These are phyloP conservation scores for Citrus inodora DNA, from an alignment of 345 rosid genomes.

Conservation along the genomic window DNA sequence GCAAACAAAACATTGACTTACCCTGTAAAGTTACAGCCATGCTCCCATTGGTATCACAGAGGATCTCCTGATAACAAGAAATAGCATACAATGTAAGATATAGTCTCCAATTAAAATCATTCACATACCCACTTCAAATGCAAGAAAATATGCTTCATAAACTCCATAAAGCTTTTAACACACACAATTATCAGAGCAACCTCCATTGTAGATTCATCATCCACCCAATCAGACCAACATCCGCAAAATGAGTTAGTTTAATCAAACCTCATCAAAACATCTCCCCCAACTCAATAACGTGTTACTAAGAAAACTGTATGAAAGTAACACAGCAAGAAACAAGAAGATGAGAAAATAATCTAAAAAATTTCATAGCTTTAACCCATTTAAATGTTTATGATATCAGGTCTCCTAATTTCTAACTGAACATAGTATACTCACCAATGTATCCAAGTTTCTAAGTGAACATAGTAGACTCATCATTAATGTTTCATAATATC, in stretches of 20 bases:
- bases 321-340: background rate
- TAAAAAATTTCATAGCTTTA: too few species aligned
- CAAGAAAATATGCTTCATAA: background rate
- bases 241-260: background rate
- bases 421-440: too few species aligned
- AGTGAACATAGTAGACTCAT: background rate
- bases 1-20: constrained; percentile 46
- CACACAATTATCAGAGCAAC: background rate
- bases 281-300: background rate
- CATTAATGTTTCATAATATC: background rate
- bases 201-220: background rate
- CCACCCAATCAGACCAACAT: too few species aligned
- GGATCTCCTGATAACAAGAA: constrained; percentile 45
- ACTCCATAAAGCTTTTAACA: background rate
- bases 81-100: background rate
- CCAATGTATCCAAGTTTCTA: background rate
- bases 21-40: constrained; percentile 58
- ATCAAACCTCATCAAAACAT: background rate
- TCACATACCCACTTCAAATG: background rate
- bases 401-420: background rate
- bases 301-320: background rate
- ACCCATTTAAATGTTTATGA: background rate
- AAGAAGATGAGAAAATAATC: background rate
- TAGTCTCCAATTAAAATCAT: background rate
- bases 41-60: constrained; percentile 41